Evolutionary conservation across 2,329 filamentous ascomycete genomes (phyloP).

Genomic region (Aspergillus sp.): DNA sequence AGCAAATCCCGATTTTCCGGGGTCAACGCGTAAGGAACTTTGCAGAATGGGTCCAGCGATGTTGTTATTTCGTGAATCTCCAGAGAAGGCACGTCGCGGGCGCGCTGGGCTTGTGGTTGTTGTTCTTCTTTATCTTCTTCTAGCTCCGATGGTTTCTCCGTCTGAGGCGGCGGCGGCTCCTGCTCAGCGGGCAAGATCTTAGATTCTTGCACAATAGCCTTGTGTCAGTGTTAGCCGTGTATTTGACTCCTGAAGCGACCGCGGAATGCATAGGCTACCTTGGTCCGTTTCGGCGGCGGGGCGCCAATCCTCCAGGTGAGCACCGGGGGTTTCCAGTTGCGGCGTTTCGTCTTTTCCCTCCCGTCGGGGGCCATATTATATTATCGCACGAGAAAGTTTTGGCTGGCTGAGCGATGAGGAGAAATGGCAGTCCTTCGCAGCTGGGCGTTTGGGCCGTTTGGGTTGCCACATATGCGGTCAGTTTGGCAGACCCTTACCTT

Average conservation of each 20-base stretch:
- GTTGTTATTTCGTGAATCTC: neutral
- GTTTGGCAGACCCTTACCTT: no score
- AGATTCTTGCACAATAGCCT: neutral
- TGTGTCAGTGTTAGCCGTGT: no score
- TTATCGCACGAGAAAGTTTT: no score
- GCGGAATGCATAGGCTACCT: neutral
- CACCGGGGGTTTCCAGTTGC: neutral
- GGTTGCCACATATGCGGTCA: no score
- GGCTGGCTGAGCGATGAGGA: no score
- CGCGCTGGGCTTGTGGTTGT: neutral
- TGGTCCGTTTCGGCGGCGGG: neutral
- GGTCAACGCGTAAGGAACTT: neutral
- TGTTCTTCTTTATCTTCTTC: neutral
- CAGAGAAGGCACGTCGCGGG: neutral
- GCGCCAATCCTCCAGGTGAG: neutral
- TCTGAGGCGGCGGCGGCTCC: no score
- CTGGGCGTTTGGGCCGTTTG: no score
- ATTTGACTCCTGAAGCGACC: neutral
- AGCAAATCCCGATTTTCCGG: neutral
- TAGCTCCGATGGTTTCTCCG: no score
- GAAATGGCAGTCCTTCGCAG: no score
- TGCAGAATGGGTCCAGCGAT: slow-evolving; percentile 1
- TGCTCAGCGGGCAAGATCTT: no score
- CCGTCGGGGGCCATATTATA: no score
- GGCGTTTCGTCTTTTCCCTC: neutral